Evolutionary conservation across 441 rosid genomes (phyloP), one percentile per base, ranked within the genome.

Genomic region (Aquilaria agallochum): DNA sequence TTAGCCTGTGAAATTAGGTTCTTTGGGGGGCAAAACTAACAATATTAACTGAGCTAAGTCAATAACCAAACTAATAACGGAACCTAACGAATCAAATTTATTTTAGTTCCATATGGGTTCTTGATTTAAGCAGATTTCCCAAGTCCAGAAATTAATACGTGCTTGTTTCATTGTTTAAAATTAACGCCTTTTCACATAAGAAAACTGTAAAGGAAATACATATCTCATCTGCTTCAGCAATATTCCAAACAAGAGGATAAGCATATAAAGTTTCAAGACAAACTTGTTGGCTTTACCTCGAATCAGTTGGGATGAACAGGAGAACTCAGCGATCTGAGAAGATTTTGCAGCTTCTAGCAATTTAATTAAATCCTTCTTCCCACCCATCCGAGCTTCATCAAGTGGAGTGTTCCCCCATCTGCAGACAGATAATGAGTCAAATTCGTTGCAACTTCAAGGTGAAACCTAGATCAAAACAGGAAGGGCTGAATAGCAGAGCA

Each of bases 401-500:
- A 92, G 46, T 2, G 96, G 90, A 42, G 84, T 82, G 48, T 85
- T 85, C 69, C 96, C 96, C 97, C 97, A 89, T 70, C 97, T 88
- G 70, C 60, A 36, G 34, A 64, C n/a, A 34, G 20, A 13, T 66
- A 52, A 34, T 31, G 20, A 36, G 55, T 70, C 11, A 34, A 31
- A 60, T 9, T 7, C 48, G n/a, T 54, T 52, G 45, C 6, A 46
- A 53, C 52, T 5, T 11, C 30, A 40, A 40, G 9, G 60, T 4
- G 51, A 56, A 58, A 60, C 47, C 10, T 30, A 34, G 3, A 14
- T 50, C 9, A 33, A 12, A 13, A 46, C 55, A 40, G 20, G 40
- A 53, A 53, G 27, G 27, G 64, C 56, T 45, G 34, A 60, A 40
- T 40, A 40, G 45, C 45, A 40, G 45, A 40, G 45, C 45, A 40